Evolutionary conservation across 768 basidiomycete genomes (phyloP).

Genomic region (Rhodotorula toruloides): DNA sequence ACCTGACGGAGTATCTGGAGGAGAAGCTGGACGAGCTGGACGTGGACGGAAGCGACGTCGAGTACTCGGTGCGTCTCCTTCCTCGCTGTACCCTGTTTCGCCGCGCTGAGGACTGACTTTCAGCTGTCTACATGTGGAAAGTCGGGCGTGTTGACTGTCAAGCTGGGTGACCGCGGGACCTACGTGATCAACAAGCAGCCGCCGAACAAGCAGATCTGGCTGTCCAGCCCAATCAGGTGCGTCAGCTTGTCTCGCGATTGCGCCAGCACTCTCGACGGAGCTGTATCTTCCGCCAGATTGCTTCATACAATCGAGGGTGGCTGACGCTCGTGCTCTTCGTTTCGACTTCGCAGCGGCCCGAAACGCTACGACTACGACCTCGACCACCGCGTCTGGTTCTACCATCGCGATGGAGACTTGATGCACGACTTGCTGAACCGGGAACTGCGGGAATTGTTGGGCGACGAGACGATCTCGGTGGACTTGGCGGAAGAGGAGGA

Average conservation of each 20-base stretch:
- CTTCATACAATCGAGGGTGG: conserved; percentile 5
- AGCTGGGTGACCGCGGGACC: conserved; percentile 66
- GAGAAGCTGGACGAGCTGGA: conserved; percentile 58
- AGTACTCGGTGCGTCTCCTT: conserved; percentile 62
- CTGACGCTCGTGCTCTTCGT: background rate
- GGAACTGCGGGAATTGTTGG: conserved; percentile 54
- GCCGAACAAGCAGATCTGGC: conserved; percentile 95
- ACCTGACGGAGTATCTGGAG: conserved; percentile 69
- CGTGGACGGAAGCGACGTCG: conserved; percentile 66
- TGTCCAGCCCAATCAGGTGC: conserved; percentile 81
- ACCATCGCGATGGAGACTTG: conserved; percentile 61
- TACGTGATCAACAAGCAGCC: conserved; percentile 98
- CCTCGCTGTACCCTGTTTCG: background rate
- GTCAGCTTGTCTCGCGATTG: conserved; percentile 37
- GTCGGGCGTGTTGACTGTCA: conserved; percentile 86
- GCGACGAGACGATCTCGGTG: conserved; percentile 10
- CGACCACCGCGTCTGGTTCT: conserved; percentile 63
- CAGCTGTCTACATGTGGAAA: conserved; percentile 45
- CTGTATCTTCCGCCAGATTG: background rate
- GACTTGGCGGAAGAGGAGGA: conserved; percentile 1
- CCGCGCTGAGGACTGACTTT: background rate
- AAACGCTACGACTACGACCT: conserved; percentile 79
- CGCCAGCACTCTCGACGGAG: background rate
- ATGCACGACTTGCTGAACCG: conserved; percentile 62
- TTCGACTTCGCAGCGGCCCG: conserved; percentile 61